These are phyloP conservation scores for Fragilaria crotonensis DNA, from an alignment of 108 stramenopile genomes.

Conservation along the genomic window DNA sequence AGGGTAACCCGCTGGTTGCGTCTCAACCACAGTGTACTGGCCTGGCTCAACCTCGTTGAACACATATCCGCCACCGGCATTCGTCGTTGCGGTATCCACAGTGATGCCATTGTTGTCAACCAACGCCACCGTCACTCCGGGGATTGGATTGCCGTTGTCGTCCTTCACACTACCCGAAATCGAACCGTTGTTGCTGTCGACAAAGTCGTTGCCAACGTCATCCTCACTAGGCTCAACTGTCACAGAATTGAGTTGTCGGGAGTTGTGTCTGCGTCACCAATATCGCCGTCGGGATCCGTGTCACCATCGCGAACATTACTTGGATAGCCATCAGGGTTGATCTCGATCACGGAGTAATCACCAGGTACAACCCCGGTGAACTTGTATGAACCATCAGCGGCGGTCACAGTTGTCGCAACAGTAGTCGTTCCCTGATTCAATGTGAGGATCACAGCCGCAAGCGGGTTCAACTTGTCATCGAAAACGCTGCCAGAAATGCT, in stretches of 20 bases:
- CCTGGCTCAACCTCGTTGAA: too few relatives aligned
- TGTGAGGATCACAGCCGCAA: not conserved
- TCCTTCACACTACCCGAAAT: not conserved
- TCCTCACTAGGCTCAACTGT: not conserved
- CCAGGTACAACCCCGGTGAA: not conserved
- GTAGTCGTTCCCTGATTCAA: not conserved
- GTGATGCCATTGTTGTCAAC: not conserved
- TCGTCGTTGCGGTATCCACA: not conserved
- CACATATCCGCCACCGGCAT: not conserved
- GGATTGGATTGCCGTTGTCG: not conserved
- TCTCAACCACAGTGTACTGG: too few relatives aligned
- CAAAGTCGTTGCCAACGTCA: not conserved
- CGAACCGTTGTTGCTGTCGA: not conserved
- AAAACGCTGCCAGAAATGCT: not conserved
- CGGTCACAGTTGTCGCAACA: not conserved
- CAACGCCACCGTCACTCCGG: not conserved
- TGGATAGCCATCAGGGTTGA: not conserved
- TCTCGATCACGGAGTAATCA: not conserved
- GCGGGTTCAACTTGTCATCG: not conserved
- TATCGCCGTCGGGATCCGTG: not conserved
- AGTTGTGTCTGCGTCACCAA: not conserved
- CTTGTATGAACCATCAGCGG: not conserved
- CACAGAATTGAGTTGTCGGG: not conserved
- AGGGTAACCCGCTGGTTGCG: too few relatives aligned
- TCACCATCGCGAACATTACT: not conserved